phyloP scores from a whole-genome alignment of 768 basidiomycete species.

The Tulasnella sp. region DNA sequence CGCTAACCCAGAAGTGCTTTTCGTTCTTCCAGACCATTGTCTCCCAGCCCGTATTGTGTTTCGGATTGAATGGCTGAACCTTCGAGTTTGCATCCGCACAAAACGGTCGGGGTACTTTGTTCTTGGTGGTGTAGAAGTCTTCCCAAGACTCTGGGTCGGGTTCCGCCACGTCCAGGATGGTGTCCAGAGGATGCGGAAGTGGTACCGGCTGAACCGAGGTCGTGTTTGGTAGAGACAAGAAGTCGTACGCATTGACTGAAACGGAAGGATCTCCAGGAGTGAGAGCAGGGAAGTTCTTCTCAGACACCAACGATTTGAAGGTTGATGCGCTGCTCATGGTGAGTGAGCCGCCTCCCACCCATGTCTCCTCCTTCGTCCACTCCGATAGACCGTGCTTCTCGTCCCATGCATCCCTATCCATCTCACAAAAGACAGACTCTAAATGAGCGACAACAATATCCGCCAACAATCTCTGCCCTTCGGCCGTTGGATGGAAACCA shows the following conservation, averaged over 20 bases:
- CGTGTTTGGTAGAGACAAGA: constrained; percentile 4
- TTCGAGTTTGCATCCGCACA: constrained; percentile 17
- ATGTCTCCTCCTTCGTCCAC: constrained; percentile 14
- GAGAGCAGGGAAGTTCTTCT: constrained; percentile 5
- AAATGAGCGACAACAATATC: constrained; percentile 4
- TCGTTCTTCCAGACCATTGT: constrained; percentile 24
- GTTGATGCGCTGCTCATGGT: neutral
- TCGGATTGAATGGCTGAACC: constrained; percentile 2
- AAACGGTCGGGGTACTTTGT: constrained; percentile 1
- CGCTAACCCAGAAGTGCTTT: constrained; percentile 24
- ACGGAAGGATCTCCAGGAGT: neutral
- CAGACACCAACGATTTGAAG: constrained; percentile 1
- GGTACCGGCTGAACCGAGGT: constrained; percentile 12
- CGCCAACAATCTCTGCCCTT: constrained; percentile 8
- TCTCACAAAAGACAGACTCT: constrained; percentile 15
- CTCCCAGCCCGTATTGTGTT: constrained; percentile 14
- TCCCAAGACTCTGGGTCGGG: constrained; percentile 18
- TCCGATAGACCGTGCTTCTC: neutral
- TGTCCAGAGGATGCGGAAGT: neutral
- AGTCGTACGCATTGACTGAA: neutral
- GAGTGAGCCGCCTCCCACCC: constrained; percentile 4
- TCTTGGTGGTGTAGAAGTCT: neutral
- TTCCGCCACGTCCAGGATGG: neutral
- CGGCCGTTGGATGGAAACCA: constrained; percentile 8
- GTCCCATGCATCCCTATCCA: constrained; percentile 11